These are phyloP conservation scores for Saussurea involucrata DNA, from an alignment of 129 eudicot genomes.

Conservation along the genomic window DNA sequence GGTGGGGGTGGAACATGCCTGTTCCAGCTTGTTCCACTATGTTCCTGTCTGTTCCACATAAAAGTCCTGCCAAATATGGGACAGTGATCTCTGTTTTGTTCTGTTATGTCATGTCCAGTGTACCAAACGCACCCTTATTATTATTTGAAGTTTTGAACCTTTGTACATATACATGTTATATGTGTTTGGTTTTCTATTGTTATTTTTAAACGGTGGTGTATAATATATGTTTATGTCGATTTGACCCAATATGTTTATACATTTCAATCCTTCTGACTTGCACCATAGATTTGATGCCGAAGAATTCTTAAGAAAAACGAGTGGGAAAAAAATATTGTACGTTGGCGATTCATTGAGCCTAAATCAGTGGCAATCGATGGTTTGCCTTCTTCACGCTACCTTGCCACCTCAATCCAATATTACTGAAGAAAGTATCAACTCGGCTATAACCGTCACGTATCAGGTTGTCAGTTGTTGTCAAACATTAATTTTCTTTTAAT, in stretches of 20 bases:
- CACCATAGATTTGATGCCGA: slow-evolving; percentile 40
- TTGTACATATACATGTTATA: no score
- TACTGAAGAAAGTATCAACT: background rate
- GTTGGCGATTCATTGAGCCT: slow-evolving; percentile 60
- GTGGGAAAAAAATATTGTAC: slow-evolving; percentile 51
- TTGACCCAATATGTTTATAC: background rate
- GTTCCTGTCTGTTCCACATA: no score
- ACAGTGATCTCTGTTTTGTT: no score
- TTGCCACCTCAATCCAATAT: slow-evolving; percentile 24
- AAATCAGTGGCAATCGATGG: slow-evolving; percentile 50
- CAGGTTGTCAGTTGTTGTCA: slow-evolving; percentile 15
- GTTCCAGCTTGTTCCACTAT: no score
- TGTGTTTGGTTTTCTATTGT: background rate
- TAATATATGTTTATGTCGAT: no score
- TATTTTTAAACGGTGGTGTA: background rate
- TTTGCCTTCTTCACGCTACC: slow-evolving; percentile 55
- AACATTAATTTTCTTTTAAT: background rate
- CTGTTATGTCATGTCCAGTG: no score
- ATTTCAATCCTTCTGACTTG: background rate
- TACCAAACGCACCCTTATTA: no score
- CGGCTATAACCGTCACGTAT: slow-evolving; percentile 24
- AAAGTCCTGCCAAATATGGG: no score
- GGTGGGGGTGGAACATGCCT: no score
- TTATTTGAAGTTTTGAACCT: background rate
- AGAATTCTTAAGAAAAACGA: slow-evolving; percentile 34